Percentiles rank a stretch among this genome's conserved stretches.
phyloP scores from a whole-genome alignment of 768 basidiomycete genomes.

The Boletales sp. region DNA sequence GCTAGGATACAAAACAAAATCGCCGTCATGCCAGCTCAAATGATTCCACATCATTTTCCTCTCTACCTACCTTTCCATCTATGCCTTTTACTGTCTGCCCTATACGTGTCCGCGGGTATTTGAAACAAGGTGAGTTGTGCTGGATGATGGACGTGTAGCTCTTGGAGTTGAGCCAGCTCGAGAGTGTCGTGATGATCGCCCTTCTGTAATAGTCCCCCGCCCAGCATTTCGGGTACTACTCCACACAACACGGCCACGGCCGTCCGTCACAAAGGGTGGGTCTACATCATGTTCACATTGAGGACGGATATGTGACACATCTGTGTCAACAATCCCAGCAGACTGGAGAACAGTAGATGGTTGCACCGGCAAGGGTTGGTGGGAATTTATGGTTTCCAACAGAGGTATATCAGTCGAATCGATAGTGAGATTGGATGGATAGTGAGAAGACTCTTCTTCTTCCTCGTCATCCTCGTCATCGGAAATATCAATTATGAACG shows the following conservation, averaged over 20 bases:
- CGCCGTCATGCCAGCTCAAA: not conserved
- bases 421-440: not conserved
- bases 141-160: slow-evolving; percentile 13
- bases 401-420: not conserved
- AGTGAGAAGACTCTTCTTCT: slow-evolving; percentile 8
- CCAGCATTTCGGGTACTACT: slow-evolving; percentile 27
- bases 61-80: slow-evolving; percentile 16
- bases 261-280: slow-evolving; percentile 62
- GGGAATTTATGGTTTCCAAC: not conserved
- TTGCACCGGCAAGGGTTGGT: slow-evolving; percentile 2
- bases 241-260: slow-evolving; percentile 57
- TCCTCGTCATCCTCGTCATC: slow-evolving; percentile 28
- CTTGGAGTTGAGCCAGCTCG: slow-evolving; percentile 20
- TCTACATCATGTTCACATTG: slow-evolving; percentile 34
- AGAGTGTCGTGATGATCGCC: slow-evolving; percentile 18
- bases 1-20: slow-evolving; percentile 10
- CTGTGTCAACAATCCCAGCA: not conserved
- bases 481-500: slow-evolving; percentile 31
- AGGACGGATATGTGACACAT: slow-evolving; percentile 6
- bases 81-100: slow-evolving; percentile 20
- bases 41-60: slow-evolving; percentile 15
- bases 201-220: slow-evolving; percentile 16
- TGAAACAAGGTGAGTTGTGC: slow-evolving; percentile 4
- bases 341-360: slow-evolving; percentile 1
- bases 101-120: slow-evolving; percentile 14